A percentile compares a stretch with the other conserved stretches of the same genome.
phyloP scores from a whole-genome alignment of 2,329 filamentous ascomycete genomes.

The Alternaria solani region DNA sequence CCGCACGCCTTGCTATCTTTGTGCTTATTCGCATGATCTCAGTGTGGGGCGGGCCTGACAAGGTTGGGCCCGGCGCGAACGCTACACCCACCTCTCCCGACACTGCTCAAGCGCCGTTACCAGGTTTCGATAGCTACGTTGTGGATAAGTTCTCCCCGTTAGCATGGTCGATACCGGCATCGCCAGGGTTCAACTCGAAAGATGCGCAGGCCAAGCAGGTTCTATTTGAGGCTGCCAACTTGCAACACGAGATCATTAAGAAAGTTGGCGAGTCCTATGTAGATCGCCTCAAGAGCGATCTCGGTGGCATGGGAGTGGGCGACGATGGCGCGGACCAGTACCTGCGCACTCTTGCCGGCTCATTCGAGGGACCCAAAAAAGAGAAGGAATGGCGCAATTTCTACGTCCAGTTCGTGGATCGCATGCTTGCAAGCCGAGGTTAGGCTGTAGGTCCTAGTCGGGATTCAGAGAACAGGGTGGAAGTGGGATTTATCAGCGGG shows the following conservation, averaged over 20 bases:
- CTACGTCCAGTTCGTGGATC: slow-evolving; percentile 54
- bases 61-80: slow-evolving; percentile 49
- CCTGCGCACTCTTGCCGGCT: slow-evolving; percentile 57
- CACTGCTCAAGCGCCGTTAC: slow-evolving; percentile 65
- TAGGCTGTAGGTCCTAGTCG: slow-evolving; percentile 13
- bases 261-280: slow-evolving; percentile 89
- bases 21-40: slow-evolving; percentile 83
- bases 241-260: slow-evolving; percentile 89
- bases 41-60: slow-evolving; percentile 89
- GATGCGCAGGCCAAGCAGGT: slow-evolving; percentile 92
- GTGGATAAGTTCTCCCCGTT: slow-evolving; percentile 87
- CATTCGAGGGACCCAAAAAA: slow-evolving; percentile 49
- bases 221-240: slow-evolving; percentile 81
- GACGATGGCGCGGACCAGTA: slow-evolving; percentile 72
- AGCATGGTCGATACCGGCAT: slow-evolving; percentile 86
- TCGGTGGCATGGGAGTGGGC: slow-evolving; percentile 70
- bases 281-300: slow-evolving; percentile 70
- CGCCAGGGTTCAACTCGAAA: slow-evolving; percentile 79
- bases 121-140: slow-evolving; percentile 91
- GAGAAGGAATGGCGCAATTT: slow-evolving; percentile 56
- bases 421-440: slow-evolving; percentile 33
- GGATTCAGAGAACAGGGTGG: slow-evolving; percentile 8
- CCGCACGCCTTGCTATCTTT: slow-evolving; percentile 78
- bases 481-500: slow-evolving; percentile 13
- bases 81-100: slow-evolving; percentile 54